These are phyloP conservation scores for Saturnispora besseyi DNA, from an alignment of 805 yeast genomes.

Conservation along the genomic window DNA sequence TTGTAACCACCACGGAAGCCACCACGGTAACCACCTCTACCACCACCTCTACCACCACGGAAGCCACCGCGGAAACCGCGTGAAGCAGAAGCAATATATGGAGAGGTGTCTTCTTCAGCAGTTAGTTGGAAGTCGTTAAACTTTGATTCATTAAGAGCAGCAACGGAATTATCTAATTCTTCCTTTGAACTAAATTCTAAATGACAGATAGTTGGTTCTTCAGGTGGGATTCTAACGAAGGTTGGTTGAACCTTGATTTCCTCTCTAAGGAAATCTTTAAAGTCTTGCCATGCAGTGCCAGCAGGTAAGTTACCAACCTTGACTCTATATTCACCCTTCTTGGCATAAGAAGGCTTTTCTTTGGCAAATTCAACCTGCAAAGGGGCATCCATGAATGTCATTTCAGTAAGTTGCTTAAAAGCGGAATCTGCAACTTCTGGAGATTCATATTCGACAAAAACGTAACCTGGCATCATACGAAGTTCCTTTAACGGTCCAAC, in stretches of 20 bases:
- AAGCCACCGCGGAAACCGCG: slow-evolving; percentile 37
- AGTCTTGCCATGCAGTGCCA: slow-evolving; percentile 77
- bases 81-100: slow-evolving; percentile 41
- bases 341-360: slow-evolving; percentile 41
- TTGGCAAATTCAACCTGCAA: slow-evolving; percentile 47
- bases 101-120: slow-evolving; percentile 71
- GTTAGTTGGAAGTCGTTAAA: slow-evolving; percentile 54
- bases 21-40: slow-evolving; percentile 33
- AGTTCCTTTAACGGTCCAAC: slow-evolving; percentile 62
- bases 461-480: slow-evolving; percentile 72
- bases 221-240: slow-evolving; percentile 45
- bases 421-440: slow-evolving; percentile 47
- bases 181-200: slow-evolving; percentile 59
- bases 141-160: slow-evolving; percentile 61
- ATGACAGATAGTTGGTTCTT: slow-evolving; percentile 37
- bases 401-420: slow-evolving; percentile 35
- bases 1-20: slow-evolving; percentile 21
- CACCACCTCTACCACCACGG: slow-evolving; percentile 39
- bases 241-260: slow-evolving; percentile 56
- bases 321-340: slow-evolving; percentile 68
- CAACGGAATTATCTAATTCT: slow-evolving; percentile 65
- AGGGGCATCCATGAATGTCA: slow-evolving; percentile 41
- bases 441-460: slow-evolving; percentile 77
- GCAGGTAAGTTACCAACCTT: slow-evolving; percentile 64
- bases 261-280: slow-evolving; percentile 83